These are phyloP conservation scores for Sporisorium reilianum DNA, from an alignment of 1,284 basidiomycete species.

Conservation along the genomic window DNA sequence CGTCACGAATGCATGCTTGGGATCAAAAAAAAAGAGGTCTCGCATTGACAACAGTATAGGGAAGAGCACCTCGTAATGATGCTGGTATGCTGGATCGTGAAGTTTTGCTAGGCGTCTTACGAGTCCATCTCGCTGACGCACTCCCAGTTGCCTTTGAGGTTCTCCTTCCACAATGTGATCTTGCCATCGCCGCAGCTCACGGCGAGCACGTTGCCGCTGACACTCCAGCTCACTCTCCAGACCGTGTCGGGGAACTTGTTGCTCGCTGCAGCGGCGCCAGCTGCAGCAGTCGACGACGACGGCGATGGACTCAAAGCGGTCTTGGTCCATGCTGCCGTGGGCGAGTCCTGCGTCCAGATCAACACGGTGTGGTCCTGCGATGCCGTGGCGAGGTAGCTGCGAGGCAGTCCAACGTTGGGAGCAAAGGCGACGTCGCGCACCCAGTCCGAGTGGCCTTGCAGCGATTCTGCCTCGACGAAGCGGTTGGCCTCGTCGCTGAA, in stretches of 20 bases:
- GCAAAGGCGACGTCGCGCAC: slow-evolving; percentile 98
- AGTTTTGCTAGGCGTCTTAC: slow-evolving; percentile 3
- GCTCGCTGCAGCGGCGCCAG: slow-evolving; percentile 17
- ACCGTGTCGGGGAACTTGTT: slow-evolving; percentile 73
- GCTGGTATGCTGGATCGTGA: background rate
- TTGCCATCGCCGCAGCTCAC: slow-evolving; percentile 98
- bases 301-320: slow-evolving; percentile 81
- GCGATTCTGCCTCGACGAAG: slow-evolving; percentile 61
- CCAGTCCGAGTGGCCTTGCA: slow-evolving; percentile 85
- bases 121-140: slow-evolving; percentile 75
- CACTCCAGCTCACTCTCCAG: slow-evolving; percentile 96
- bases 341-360: slow-evolving; percentile 91
- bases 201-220: slow-evolving; percentile 94
- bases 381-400: slow-evolving; percentile 93
- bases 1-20: background rate
- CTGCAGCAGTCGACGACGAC: no score
- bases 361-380: slow-evolving; percentile 89
- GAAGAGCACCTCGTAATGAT: background rate
- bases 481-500: slow-evolving; percentile 72
- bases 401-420: slow-evolving; percentile 92
- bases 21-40: background rate
- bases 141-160: slow-evolving; percentile 92
- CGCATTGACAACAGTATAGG: slow-evolving; percentile 1
- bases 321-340: slow-evolving; percentile 84
- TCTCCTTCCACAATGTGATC: slow-evolving; percentile 98